Percentiles rank a stretch among this genome's conserved stretches.
Conservation (phyloP, 2,329 filamentous ascomycete species). For the Neodidymelliopsis sp. region DNA sequence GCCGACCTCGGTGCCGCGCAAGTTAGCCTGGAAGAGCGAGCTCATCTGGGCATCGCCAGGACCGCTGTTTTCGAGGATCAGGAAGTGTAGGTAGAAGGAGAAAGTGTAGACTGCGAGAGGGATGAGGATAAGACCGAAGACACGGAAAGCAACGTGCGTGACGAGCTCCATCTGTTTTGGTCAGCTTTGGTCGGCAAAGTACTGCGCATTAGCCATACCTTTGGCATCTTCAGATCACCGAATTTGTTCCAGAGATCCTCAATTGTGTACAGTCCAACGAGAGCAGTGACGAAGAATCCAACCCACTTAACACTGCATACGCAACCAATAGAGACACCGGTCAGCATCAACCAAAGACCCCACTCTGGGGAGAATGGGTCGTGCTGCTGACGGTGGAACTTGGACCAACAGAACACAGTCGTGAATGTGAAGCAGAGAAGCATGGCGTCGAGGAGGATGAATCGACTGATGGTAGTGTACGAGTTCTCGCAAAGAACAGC, state of each 20-base stretch:
- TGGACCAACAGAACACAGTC: constrained; percentile 95
- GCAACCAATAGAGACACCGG: constrained; percentile 93
- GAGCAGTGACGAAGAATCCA: constrained; percentile 90
- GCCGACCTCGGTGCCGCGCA: constrained; percentile 91
- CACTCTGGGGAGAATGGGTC: constrained; percentile 89
- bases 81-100: constrained; percentile 93
- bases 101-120: constrained; percentile 93
- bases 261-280: constrained; percentile 93
- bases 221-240: constrained; percentile 89
- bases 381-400: constrained; percentile 88
- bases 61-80: constrained; percentile 89
- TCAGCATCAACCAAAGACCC: constrained; percentile 94
- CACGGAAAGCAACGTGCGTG: constrained; percentile 79
- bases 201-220: constrained; percentile 56
- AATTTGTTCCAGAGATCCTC: constrained; percentile 99
- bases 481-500: constrained; percentile 99
- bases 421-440: constrained; percentile 98
- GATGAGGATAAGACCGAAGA: constrained; percentile 86
- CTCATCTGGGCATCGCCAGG: constrained; percentile 99
- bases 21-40: constrained; percentile 97
- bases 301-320: constrained; percentile 99
- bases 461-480: constrained; percentile 97
- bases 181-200: constrained; percentile 24
- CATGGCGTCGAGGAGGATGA: constrained; percentile 99
- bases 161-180: constrained; percentile 66